Conservation (phyloP, 805 yeast genomes). For the Vanderwaltozyma yarrowii region DNA sequence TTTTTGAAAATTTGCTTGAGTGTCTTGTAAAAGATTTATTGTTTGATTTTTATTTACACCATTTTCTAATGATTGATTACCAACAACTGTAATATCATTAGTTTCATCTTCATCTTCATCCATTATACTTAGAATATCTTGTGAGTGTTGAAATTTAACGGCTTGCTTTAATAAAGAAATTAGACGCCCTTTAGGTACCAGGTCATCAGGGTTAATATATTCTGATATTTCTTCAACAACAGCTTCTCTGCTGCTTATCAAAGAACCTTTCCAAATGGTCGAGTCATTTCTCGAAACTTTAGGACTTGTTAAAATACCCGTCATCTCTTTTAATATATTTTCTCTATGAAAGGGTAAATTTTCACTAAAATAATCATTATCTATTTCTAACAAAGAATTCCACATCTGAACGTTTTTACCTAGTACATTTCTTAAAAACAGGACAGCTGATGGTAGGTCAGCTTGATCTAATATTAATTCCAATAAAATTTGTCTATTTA, state of each 20-base stretch:
- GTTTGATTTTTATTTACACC: constrained; percentile 6
- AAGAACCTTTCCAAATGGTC: constrained; percentile 27
- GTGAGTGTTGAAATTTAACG: constrained; percentile 34
- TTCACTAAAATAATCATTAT: not conserved
- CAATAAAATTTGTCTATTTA: constrained; percentile 21
- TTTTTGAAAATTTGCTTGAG: constrained; percentile 4
- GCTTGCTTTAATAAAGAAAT: constrained; percentile 44
- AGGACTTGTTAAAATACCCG: constrained; percentile 25
- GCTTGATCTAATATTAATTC: constrained; percentile 17
- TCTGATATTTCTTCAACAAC: constrained; percentile 36
- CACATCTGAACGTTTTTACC: constrained; percentile 18
- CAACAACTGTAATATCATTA: constrained; percentile 6
- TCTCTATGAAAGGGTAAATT: constrained; percentile 17
- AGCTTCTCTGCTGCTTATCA: constrained; percentile 29
- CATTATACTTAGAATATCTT: constrained; percentile 28
- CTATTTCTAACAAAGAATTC: constrained; percentile 18
- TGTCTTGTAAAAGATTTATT: constrained; percentile 9
- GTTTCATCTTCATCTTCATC: constrained; percentile 13
- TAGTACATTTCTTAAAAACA: constrained; percentile 19
- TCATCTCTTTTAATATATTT: constrained; percentile 23
- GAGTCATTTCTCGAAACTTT: constrained; percentile 9
- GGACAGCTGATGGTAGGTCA: constrained; percentile 13
- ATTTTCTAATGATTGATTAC: too few species aligned
- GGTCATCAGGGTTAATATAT: constrained; percentile 40
- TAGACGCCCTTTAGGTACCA: constrained; percentile 45